Base-by-base conservation (phyloP, 2,329 filamentous ascomycete genomes). In the Zalaria obscura region DNA sequence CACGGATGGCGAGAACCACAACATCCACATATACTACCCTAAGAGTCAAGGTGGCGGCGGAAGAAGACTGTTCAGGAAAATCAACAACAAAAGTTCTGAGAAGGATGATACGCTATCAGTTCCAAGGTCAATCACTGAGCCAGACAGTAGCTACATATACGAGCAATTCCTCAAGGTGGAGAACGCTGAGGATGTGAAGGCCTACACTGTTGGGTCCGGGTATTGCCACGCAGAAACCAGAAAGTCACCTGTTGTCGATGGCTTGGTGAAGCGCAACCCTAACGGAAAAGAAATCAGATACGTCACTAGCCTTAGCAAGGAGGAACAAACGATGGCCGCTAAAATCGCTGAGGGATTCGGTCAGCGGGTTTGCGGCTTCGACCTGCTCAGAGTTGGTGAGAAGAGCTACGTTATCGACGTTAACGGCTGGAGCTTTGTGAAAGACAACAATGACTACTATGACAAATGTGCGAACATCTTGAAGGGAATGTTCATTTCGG, bases 381-480 rank as follows among this genome's bases (percentile, higher is more conserved):
- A 98, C 58, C 71, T 98, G 45, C 69, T 98, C 43, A 80, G 93
- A 27, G 86, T 88, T 8, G 80, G 78, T 39, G 85, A 87, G 10
- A 85, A 85, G 59, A 96, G 89, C 58, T 98, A 86, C 62, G 91
- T 98, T 38, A 98, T 98, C 50, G 91, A 98, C 54, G 91, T 98
- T 52, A 98, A 98, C 59, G 91, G 91, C 8, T 98, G 93, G 93
- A 96, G 89, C 57, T 98, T 98, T 55, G 91, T 98, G 60, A 98
- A 98, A 60, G 93, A 98, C 60, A 98, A 98, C 54, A 89, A 95
- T 47, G 88, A 93, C 46, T 98, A 98, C 61, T 98, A 98, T 59
- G 84, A 96, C 55, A 85, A 86, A 55, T 91, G 82, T 51, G 78
- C 91, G 25, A 79, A 70, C 45, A 94, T 96, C 38, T 67, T 98